Percentiles rank a stretch among this genome's conserved stretches.
Evolutionary conservation across 2,329 filamentous ascomycete genomes (phyloP).

Genomic region (Nothopassalora personata): DNA sequence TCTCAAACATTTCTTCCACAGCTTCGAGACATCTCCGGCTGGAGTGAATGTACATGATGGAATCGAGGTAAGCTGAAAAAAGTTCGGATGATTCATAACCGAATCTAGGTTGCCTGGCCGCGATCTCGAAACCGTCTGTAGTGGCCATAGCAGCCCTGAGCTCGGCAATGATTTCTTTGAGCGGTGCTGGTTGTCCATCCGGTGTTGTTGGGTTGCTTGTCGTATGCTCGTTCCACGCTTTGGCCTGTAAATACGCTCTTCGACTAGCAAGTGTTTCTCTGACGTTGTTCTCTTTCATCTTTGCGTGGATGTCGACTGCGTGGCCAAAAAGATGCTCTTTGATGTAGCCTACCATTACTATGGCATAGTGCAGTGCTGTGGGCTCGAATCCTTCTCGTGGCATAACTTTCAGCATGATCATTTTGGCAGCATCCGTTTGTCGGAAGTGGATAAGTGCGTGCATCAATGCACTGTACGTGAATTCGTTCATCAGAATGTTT

Average conservation of each 20-base stretch:
- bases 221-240: constrained; percentile 27
- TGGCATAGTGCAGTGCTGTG: constrained; percentile 49
- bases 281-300: constrained; percentile 39
- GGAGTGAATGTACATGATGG: constrained; percentile 53
- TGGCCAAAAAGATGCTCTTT: constrained; percentile 39
- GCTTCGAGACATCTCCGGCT: constrained; percentile 42
- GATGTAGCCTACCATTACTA: constrained; percentile 49
- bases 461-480: constrained; percentile 60
- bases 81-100: constrained; percentile 10
- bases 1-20: constrained; percentile 52
- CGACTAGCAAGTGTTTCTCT: constrained; percentile 40
- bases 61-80: constrained; percentile 43
- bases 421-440: constrained; percentile 52
- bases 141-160: neutral
- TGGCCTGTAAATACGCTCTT: constrained; percentile 38
- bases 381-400: constrained; percentile 41
- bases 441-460: constrained; percentile 49
- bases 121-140: neutral
- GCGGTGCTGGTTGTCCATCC: constrained; percentile 30
- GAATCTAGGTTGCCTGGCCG: constrained; percentile 4
- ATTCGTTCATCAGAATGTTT: constrained; percentile 48
- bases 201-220: constrained; percentile 39
- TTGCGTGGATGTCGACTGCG: constrained; percentile 46
- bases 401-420: constrained; percentile 49
- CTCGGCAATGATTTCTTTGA: constrained; percentile 26